Conservation (phyloP, 169 alveolate species). For the Perkinsus olseni region DNA sequence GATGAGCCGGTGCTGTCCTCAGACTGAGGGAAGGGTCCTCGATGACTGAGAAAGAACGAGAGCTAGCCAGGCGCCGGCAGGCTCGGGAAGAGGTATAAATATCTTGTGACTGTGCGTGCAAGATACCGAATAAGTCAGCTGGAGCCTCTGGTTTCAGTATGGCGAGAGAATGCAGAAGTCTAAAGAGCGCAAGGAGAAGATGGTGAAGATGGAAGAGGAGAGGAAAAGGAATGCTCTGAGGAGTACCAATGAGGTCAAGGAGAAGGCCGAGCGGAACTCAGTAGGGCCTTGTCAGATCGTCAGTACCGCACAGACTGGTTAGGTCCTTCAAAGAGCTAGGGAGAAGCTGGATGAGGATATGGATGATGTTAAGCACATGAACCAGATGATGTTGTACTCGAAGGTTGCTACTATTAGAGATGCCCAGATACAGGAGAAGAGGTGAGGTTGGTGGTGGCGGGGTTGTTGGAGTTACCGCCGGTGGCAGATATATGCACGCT, state of each 20-base stretch:
- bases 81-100: too few species aligned
- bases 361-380: slow-evolving; percentile 69
- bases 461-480: too few species aligned
- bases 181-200: slow-evolving; percentile 43
- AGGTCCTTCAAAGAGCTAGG: slow-evolving; percentile 34
- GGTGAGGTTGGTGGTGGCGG: slow-evolving; percentile 8
- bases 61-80: too few species aligned
- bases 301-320: too few species aligned
- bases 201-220: slow-evolving; percentile 37
- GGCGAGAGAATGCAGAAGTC: background rate
- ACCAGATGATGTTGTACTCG: slow-evolving; percentile 63
- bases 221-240: slow-evolving; percentile 25
- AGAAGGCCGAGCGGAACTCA: slow-evolving; percentile 31
- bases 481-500: slow-evolving; percentile 25
- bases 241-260: slow-evolving; percentile 31
- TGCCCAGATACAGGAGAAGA: slow-evolving; percentile 56
- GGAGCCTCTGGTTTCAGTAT: background rate
- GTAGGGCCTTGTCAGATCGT: too few species aligned
- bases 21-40: background rate
- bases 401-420: slow-evolving; percentile 68
- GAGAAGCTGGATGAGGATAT: slow-evolving; percentile 43
- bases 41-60: background rate
- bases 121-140: background rate
- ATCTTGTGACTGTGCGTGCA: background rate
- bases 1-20: too few species aligned